These are phyloP conservation scores for Mortierella claussenii DNA, from an alignment of 192 early-diverging fungal species.

Conservation along the genomic window DNA sequence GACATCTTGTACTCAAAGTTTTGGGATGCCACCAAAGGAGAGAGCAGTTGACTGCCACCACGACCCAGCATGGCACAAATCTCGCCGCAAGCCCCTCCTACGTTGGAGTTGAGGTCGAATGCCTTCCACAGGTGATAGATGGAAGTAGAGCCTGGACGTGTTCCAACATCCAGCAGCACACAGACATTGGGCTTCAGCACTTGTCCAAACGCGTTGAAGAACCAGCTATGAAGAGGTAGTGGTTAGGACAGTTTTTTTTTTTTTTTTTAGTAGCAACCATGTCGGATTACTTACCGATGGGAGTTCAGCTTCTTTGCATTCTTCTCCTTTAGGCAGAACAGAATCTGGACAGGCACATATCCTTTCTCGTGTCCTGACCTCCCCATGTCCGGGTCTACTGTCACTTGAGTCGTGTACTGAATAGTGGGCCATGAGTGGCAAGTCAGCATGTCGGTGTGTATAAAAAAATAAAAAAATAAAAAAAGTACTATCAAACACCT, in stretches of 20 bases:
- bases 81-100: slow-evolving; percentile 96
- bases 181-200: slow-evolving; percentile 88
- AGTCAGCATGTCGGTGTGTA: no score
- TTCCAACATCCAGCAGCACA: slow-evolving; percentile 94
- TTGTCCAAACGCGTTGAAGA: slow-evolving; percentile 92
- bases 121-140: slow-evolving; percentile 96
- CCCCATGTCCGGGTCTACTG: slow-evolving; percentile 67
- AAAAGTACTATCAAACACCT: background rate
- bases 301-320: slow-evolving; percentile 96
- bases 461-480: background rate
- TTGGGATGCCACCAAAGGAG: slow-evolving; percentile 93
- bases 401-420: slow-evolving; percentile 83
- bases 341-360: slow-evolving; percentile 84
- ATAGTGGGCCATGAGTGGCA: no score
- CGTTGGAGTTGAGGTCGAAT: slow-evolving; percentile 81
- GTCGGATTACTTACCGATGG: slow-evolving; percentile 73
- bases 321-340: slow-evolving; percentile 94
- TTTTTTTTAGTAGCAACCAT: no score
- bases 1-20: slow-evolving; percentile 99
- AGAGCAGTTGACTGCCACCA: slow-evolving; percentile 60
- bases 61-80: slow-evolving; percentile 86
- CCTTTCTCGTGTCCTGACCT: slow-evolving; percentile 33
- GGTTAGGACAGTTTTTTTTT: no score
- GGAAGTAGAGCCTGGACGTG: slow-evolving; percentile 65
- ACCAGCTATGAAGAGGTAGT: slow-evolving; percentile 68